These are phyloP conservation scores for Solanum piurae DNA, from an alignment of 257 asterid species.

Conservation along the genomic window DNA sequence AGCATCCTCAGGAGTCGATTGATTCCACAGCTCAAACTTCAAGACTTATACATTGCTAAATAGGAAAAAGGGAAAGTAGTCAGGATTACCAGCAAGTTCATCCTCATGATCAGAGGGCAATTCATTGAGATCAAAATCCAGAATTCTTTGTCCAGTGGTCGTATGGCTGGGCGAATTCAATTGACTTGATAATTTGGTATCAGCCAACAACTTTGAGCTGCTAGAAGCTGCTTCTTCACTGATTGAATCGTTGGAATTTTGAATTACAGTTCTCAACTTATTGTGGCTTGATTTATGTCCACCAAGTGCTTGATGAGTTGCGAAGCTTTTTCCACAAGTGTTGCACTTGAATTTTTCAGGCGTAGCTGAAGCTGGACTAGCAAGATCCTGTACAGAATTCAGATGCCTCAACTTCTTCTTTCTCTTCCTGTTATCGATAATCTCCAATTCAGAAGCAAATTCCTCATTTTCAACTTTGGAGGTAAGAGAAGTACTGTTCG, in stretches of 20 bases:
- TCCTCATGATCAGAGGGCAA: slow-evolving; percentile 28
- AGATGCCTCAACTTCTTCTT: slow-evolving; percentile 25
- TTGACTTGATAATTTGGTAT: too few species aligned
- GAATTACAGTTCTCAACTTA: slow-evolving; percentile 12
- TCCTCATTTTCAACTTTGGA: neutral
- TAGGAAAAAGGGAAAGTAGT: neutral
- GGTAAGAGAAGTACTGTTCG: slow-evolving; percentile 11
- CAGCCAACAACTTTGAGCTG: slow-evolving; percentile 2
- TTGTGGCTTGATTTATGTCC: slow-evolving; percentile 43
- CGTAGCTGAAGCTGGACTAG: neutral
- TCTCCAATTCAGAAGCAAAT: neutral
- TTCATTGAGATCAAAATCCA: slow-evolving; percentile 45
- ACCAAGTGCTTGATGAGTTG: slow-evolving; percentile 33
- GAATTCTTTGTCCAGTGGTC: neutral
- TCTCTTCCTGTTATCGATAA: slow-evolving; percentile 3
- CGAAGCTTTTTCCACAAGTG: slow-evolving; percentile 18
- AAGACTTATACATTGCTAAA: neutral
- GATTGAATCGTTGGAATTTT: neutral
- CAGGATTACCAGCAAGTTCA: neutral
- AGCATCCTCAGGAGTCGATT: neutral
- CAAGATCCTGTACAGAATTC: neutral
- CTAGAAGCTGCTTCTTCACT: slow-evolving; percentile 6
- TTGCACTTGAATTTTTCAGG: slow-evolving; percentile 14
- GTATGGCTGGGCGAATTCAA: too few species aligned
- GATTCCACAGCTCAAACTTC: neutral